Evolutionary conservation across 2,329 filamentous ascomycete genomes (phyloP).

Genomic region (Trichoderma endophyticum): DNA sequence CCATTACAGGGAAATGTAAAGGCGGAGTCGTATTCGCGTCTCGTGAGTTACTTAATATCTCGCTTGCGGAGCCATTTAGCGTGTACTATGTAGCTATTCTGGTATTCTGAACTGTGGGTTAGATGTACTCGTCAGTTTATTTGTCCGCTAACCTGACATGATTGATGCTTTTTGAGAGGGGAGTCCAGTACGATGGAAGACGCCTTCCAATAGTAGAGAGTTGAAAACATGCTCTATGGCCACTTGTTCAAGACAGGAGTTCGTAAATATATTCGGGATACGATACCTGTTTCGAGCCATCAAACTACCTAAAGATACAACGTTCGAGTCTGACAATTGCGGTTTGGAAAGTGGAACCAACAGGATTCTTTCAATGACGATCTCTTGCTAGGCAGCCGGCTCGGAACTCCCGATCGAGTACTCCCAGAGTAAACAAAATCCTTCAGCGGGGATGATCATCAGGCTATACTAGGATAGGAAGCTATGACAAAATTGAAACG

Average conservation of each 20-base stretch:
- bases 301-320: neutral
- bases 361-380: neutral
- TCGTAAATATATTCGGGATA: neutral
- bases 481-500: neutral
- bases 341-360: neutral
- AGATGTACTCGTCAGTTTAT: no score
- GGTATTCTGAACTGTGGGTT: no score
- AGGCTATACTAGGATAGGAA: neutral
- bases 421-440: neutral
- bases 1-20: no score
- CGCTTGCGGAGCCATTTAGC: no score
- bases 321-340: neutral
- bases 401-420: neutral
- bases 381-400: neutral
- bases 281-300: neutral
- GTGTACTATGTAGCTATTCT: no score
- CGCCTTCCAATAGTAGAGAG: neutral
- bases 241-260: neutral
- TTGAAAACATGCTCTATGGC: neutral
- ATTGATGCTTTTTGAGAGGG: no score
- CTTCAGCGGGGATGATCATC: neutral
- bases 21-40: no score
- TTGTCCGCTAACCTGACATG: no score
- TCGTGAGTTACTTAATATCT: no score
- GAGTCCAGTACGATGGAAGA: neutral